phyloP scores from a whole-genome alignment of 352 stramenopile genomes.

The Globisporangium radiosum region DNA sequence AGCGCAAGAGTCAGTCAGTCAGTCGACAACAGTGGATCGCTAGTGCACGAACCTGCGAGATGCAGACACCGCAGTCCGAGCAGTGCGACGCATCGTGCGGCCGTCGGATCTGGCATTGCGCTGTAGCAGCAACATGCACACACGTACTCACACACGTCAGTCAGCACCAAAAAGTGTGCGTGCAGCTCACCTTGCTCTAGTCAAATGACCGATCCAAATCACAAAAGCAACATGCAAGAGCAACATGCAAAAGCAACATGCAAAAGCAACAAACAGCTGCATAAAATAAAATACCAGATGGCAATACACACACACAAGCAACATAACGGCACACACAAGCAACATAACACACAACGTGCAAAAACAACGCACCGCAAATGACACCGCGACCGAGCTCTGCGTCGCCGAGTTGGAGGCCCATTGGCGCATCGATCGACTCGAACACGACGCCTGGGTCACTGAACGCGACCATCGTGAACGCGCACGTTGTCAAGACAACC shows the following conservation, averaged over 20 bases:
- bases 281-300: background rate
- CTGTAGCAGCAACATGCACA: conserved; percentile 16
- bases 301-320: background rate
- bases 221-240: background rate
- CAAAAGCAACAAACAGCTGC: background rate
- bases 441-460: conserved; percentile 71
- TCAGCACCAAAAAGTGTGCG: no score
- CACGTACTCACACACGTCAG: background rate
- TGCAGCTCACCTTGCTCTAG: no score
- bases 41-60: conserved; percentile 37
- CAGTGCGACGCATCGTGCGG: conserved; percentile 71
- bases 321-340: background rate
- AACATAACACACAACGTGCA: background rate
- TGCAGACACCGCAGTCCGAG: conserved; percentile 71
- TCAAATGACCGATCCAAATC: background rate
- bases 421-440: conserved; percentile 29
- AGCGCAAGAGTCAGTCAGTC: background rate
- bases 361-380: conserved; percentile 48
- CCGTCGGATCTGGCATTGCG: conserved; percentile 68
- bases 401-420: conserved; percentile 16
- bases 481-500: conserved; percentile 49
- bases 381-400: conserved; percentile 38
- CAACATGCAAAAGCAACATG: background rate
- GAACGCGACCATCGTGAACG: conserved; percentile 73
- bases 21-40: background rate